Base-by-base conservation (phyloP, 2,329 filamentous ascomycete species). In the Phoma herbarum region DNA sequence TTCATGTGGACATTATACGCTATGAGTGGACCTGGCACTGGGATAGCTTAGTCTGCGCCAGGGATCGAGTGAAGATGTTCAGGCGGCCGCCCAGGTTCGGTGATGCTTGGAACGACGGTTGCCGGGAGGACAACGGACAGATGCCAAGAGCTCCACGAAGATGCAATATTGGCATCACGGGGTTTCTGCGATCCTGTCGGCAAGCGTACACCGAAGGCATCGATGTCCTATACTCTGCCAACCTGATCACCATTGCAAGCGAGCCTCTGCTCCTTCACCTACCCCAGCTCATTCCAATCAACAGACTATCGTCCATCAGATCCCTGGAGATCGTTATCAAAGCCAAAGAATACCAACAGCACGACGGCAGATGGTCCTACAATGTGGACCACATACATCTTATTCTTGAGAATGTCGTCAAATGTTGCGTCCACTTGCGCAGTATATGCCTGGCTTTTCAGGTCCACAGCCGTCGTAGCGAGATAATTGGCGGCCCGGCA, bases 181-280 rank as follows among this genome's bases (percentile, higher is more conserved):
- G 61, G 2, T 60, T 60, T 28, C 43, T 62, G 43, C 42, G 62
- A 16, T 60, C 62, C 22, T 64, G 59, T 23, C 57, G 43, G 25
- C 59, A 62, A 43, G 56, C 52, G 16, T 64, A 64, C 44, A 46
- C 49, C 12, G 49, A 64, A 58, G 62, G 56, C 31, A 62, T 64
- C 33, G 28, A 62, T 16, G 9, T 54, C 29, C 23, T 64, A 25
- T 64, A 62, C 39, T 50, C 59, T 29, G 23, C 49, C 45, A 61
- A 61, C 22, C 37, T 23, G 22, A 58, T 62, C 31, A 45, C 23
- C 42, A 60, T 60, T 16, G 2, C 45, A 22, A 62, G 42, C 52
- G 45, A 60, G 37, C 25, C 46, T 25, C 23, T 64, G 20, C 62
- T 64, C n/a, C 29, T 60, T 23, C 31, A 62, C 3, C 52, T 64